Percentiles rank a stretch among this genome's conserved stretches.
Conservation (phyloP, 352 stramenopile species). For the Peronosclerospora sorghi region DNA sequence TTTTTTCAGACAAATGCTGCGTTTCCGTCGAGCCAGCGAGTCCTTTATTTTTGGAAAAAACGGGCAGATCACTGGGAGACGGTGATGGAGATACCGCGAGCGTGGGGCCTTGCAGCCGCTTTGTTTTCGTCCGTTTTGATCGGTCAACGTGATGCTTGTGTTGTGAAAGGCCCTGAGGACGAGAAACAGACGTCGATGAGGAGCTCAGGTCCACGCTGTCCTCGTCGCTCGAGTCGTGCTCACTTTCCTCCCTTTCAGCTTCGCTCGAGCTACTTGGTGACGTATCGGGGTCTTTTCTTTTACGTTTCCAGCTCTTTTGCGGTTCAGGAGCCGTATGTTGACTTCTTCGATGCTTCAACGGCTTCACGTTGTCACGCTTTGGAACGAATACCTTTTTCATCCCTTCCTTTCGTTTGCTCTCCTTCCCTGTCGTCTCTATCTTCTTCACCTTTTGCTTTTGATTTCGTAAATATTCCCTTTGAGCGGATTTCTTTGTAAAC, state of each 20-base stretch:
- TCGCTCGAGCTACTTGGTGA: conserved; percentile 11
- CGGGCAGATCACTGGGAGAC: not conserved
- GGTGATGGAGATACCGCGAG: not conserved
- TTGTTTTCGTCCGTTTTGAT: not conserved
- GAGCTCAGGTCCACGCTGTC: conserved; percentile 1
- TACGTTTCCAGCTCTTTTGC: not conserved
- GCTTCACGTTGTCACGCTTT: not conserved
- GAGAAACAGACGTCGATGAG: too few species aligned
- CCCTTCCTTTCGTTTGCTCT: not conserved
- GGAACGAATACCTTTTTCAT: not conserved
- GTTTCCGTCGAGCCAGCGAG: conserved; percentile 8
- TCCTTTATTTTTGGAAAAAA: not conserved
- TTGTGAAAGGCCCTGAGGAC: not conserved
- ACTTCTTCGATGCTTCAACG: conserved; percentile 3
- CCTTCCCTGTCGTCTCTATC: not conserved
- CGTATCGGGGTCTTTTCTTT: not conserved
- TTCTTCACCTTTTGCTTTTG: conserved; percentile 1
- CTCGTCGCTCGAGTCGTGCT: conserved; percentile 6
- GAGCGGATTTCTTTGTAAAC: conserved; percentile 10
- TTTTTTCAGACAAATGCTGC: conserved; percentile 22
- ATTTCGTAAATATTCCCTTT: conserved; percentile 3
- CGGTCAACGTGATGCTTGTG: conserved; percentile 1
- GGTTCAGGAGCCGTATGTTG: not conserved
- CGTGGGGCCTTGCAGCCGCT: not conserved
- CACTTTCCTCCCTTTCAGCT: conserved; percentile 6